Evolutionary conservation across 225 moss, liverwort and hornwort species (phyloP).

Genomic region (Marchantia polymorpha): DNA sequence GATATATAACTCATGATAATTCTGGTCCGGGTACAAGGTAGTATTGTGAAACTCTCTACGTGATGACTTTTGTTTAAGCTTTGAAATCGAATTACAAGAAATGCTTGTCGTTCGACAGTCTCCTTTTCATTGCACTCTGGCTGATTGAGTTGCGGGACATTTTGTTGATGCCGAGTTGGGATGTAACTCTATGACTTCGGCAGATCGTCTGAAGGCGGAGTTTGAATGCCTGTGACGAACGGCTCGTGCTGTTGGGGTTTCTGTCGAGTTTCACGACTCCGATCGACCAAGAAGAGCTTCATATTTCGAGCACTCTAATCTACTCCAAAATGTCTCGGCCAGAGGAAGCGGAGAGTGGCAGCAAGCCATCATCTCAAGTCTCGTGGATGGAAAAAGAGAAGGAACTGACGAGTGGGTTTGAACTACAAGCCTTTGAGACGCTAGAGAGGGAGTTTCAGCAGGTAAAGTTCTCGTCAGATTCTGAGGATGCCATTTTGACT

Average conservation of each 20-base stretch:
- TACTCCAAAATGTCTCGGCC: slow-evolving; percentile 6
- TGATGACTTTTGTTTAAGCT: not conserved
- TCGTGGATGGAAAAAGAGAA: slow-evolving; percentile 29
- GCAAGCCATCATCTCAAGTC: slow-evolving; percentile 22
- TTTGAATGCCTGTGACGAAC: not conserved
- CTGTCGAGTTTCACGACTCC: not conserved
- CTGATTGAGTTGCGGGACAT: not conserved
- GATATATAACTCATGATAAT: not conserved
- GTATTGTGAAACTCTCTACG: not conserved
- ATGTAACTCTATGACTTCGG: not conserved
- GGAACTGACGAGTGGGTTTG: slow-evolving; percentile 28
- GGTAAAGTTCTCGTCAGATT: slow-evolving; percentile 13
- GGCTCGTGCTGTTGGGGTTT: not conserved
- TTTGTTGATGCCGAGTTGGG: not conserved
- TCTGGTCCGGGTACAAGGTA: not conserved
- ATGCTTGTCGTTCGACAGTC: not conserved
- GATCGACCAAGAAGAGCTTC: not conserved
- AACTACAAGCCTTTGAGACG: slow-evolving; percentile 44
- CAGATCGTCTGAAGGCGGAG: not conserved
- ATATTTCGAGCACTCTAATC: not conserved
- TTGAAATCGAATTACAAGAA: not conserved
- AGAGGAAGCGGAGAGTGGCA: slow-evolving; percentile 16
- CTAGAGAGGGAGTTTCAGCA: slow-evolving; percentile 45
- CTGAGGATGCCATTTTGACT: not conserved
- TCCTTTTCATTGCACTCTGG: not conserved